These are phyloP conservation scores for Penicillium waksmanii DNA, from an alignment of 495 filamentous ascomycete genomes.

Conservation along the genomic window DNA sequence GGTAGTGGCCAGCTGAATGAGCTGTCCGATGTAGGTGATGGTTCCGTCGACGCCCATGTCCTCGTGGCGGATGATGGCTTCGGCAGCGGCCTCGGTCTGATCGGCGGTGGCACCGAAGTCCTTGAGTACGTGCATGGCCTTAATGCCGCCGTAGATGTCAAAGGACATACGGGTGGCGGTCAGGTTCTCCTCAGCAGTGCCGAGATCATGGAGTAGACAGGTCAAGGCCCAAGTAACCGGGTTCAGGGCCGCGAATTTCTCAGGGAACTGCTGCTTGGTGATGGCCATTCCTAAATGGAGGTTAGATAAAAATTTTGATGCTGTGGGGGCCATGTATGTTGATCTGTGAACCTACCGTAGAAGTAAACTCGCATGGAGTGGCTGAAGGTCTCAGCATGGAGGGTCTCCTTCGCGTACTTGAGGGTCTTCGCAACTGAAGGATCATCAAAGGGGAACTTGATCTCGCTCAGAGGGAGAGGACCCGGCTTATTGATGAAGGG, in stretches of 20 bases:
- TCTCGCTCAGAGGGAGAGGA: conserved; percentile 17
- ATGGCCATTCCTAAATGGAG: conserved; percentile 39
- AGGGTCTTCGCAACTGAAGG: conserved; percentile 24
- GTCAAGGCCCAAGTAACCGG: conserved; percentile 58
- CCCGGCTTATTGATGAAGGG: conserved; percentile 27
- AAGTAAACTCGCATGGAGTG: conserved; percentile 77
- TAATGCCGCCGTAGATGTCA: conserved; percentile 41
- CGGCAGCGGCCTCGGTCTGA: conserved; percentile 60
- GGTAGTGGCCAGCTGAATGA: conserved; percentile 75
- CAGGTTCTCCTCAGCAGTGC: conserved; percentile 63
- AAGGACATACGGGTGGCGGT: conserved; percentile 59
- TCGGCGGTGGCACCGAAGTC: conserved; percentile 25
- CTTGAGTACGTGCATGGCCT: conserved; percentile 66
- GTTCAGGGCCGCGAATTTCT: conserved; percentile 19
- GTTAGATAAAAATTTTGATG: too few relatives aligned
- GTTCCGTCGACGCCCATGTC: conserved; percentile 65
- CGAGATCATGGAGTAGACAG: conserved; percentile 75
- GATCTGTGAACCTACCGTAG: conserved; percentile 64
- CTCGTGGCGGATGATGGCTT: conserved; percentile 81
- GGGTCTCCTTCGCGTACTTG: conserved; percentile 22
- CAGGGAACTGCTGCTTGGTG: conserved; percentile 32
- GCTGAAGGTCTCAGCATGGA: conserved; percentile 60
- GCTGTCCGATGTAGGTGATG: conserved; percentile 65
- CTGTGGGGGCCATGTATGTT: too few relatives aligned
- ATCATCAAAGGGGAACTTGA: conserved; percentile 32